A percentile compares a stretch with the other conserved stretches of the same genome.
Evolutionary conservation across 257 asterid genomes (phyloP).

Genomic region (Ophiorrhiza pumila): DNA sequence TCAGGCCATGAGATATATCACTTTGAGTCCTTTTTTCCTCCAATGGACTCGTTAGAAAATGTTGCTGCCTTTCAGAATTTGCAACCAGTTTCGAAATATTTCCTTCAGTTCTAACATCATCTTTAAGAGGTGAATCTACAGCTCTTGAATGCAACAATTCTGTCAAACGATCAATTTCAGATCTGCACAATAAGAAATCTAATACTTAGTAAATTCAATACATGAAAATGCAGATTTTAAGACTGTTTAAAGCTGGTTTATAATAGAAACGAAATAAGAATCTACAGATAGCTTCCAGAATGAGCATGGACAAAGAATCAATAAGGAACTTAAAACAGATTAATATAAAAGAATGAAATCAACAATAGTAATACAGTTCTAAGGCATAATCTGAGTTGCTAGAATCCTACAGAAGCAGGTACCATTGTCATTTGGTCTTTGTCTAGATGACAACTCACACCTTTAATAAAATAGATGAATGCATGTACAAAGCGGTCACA

Average conservation of each 20-base stretch:
- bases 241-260: not conserved
- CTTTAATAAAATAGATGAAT: not conserved
- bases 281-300: not conserved
- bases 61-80: slow-evolving; percentile 37
- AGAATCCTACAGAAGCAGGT: not conserved
- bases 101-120: slow-evolving; percentile 28
- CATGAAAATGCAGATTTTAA: not conserved
- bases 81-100: slow-evolving; percentile 25
- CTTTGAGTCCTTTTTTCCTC: slow-evolving; percentile 34
- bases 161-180: slow-evolving; percentile 69
- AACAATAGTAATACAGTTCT: not conserved
- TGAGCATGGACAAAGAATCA: not conserved
- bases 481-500: not conserved
- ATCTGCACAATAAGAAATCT: slow-evolving; percentile 41
- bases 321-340: not conserved
- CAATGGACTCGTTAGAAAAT: slow-evolving; percentile 26
- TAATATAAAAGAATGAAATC: not conserved
- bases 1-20: slow-evolving; percentile 33
- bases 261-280: not conserved
- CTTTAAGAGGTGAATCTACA: slow-evolving; percentile 32
- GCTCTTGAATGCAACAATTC: slow-evolving; percentile 69
- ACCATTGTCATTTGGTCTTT: not conserved
- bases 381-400: not conserved
- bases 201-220: slow-evolving; percentile 5
- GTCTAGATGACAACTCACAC: not conserved